A percentile compares a stretch with the other conserved stretches of the same genome.
Conservation (phyloP, 495 filamentous ascomycete species). For the Hyaloscypha hepaticicola region DNA sequence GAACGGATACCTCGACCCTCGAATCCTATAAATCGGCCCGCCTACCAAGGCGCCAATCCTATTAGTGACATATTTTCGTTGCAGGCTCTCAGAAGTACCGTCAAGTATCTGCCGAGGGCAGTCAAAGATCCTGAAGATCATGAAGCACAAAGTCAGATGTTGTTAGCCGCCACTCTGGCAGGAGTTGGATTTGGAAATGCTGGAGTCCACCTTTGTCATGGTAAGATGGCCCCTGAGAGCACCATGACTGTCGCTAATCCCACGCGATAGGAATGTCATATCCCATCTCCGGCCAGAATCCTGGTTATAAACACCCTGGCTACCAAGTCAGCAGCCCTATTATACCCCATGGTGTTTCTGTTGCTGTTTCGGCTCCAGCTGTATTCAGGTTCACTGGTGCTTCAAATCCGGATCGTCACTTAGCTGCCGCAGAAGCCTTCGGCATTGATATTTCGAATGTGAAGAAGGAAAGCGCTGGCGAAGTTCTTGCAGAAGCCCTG, state of each 20-base stretch:
- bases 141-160: constrained; percentile 92
- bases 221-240: constrained; percentile 33
- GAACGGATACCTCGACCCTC: constrained; percentile 78
- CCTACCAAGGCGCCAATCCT: constrained; percentile 96
- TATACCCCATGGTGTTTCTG: constrained; percentile 93
- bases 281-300: constrained; percentile 91
- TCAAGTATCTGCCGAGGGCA: constrained; percentile 88
- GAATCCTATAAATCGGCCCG: constrained; percentile 88
- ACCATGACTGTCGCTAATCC: not conserved
- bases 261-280: constrained; percentile 77
- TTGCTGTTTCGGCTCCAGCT: constrained; percentile 90
- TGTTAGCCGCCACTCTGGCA: constrained; percentile 89
- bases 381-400: constrained; percentile 92
- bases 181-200: constrained; percentile 98
- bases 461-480: constrained; percentile 82
- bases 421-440: constrained; percentile 85
- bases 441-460: constrained; percentile 85
- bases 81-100: constrained; percentile 71
- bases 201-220: constrained; percentile 95
- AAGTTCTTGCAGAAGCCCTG: constrained; percentile 80
- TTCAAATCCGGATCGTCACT: constrained; percentile 86
- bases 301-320: constrained; percentile 80
- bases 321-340: constrained; percentile 73
- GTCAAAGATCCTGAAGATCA: constrained; percentile 83
- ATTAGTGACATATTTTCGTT: constrained; percentile 96